Conservation (phyloP, 768 basidiomycete genomes). For the Porphyrellus cyaneotinctus region DNA sequence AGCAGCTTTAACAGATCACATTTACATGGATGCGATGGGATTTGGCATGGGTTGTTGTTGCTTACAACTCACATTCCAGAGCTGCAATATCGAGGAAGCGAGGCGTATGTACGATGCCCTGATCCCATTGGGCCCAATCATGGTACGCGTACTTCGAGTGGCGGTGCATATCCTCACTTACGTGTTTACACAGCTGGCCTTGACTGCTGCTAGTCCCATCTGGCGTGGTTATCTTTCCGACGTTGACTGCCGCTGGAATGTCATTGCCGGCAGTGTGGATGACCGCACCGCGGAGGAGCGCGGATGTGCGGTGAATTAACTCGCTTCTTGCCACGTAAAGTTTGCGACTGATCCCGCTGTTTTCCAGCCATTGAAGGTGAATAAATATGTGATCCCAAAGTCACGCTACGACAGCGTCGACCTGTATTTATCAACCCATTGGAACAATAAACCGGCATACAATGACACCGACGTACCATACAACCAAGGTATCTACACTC, state of each 20-base stretch:
- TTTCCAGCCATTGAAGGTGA: slow-evolving; percentile 68
- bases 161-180: neutral
- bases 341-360: neutral
- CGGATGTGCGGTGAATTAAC: slow-evolving; percentile 61
- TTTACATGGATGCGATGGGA: slow-evolving; percentile 99
- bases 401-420: slow-evolving; percentile 97
- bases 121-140: slow-evolving; percentile 90
- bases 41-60: slow-evolving; percentile 99
- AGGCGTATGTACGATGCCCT: slow-evolving; percentile 94
- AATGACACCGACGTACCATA: slow-evolving; percentile 85
- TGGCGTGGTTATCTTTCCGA: slow-evolving; percentile 95
- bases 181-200: slow-evolving; percentile 64
- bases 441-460: slow-evolving; percentile 88
- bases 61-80: slow-evolving; percentile 95
- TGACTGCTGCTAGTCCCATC: slow-evolving; percentile 91
- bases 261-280: slow-evolving; percentile 97
- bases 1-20: slow-evolving; percentile 84
- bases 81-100: slow-evolving; percentile 90
- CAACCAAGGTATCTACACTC: slow-evolving; percentile 67
- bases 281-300: slow-evolving; percentile 95
- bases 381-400: slow-evolving; percentile 82
- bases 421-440: slow-evolving; percentile 83
- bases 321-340: slow-evolving; percentile 6
- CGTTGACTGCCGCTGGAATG: slow-evolving; percentile 98
- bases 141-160: slow-evolving; percentile 49